These are phyloP conservation scores for Colletotrichum sojae DNA, from an alignment of 2,329 filamentous ascomycete species.

Conservation along the genomic window DNA sequence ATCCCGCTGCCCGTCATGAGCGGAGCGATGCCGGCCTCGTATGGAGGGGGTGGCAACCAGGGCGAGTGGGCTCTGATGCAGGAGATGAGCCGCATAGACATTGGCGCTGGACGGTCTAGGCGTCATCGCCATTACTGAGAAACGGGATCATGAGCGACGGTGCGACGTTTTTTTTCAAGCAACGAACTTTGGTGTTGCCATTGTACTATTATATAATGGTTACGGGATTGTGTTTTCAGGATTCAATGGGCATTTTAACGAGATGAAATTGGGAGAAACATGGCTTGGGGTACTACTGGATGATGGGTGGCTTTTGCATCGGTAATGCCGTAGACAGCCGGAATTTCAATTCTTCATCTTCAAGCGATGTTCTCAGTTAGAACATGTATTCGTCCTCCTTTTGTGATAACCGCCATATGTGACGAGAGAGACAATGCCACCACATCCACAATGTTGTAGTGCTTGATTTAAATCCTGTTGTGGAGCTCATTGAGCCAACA, in stretches of 20 bases:
- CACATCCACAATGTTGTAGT: too few species aligned
- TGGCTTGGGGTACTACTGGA: slow-evolving; percentile 17
- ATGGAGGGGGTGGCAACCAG: slow-evolving; percentile 55
- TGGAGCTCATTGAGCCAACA: too few species aligned
- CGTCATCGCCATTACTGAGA: slow-evolving; percentile 61
- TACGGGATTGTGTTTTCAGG: slow-evolving; percentile 21
- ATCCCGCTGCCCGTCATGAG: slow-evolving; percentile 70
- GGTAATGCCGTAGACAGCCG: slow-evolving; percentile 32
- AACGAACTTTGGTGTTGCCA: slow-evolving; percentile 11
- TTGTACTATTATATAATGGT: slow-evolving; percentile 29
- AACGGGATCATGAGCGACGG: slow-evolving; percentile 10
- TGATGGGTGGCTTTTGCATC: slow-evolving; percentile 2
- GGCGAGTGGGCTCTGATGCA: slow-evolving; percentile 75
- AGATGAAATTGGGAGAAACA: slow-evolving; percentile 16
- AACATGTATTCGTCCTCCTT: too few species aligned
- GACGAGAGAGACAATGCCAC: too few species aligned
- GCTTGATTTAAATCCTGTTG: too few species aligned
- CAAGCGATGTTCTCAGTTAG: too few species aligned
- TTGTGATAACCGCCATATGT: too few species aligned
- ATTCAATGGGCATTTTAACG: slow-evolving; percentile 2
- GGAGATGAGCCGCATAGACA: slow-evolving; percentile 78
- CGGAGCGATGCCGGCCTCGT: slow-evolving; percentile 48
- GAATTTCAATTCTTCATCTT: slow-evolving; percentile 8
- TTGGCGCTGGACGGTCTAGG: slow-evolving; percentile 72
- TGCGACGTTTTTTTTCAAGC: slow-evolving; percentile 1